These are phyloP conservation scores for Onygena corvina DNA, from an alignment of 2,329 filamentous ascomycete species.

Conservation along the genomic window DNA sequence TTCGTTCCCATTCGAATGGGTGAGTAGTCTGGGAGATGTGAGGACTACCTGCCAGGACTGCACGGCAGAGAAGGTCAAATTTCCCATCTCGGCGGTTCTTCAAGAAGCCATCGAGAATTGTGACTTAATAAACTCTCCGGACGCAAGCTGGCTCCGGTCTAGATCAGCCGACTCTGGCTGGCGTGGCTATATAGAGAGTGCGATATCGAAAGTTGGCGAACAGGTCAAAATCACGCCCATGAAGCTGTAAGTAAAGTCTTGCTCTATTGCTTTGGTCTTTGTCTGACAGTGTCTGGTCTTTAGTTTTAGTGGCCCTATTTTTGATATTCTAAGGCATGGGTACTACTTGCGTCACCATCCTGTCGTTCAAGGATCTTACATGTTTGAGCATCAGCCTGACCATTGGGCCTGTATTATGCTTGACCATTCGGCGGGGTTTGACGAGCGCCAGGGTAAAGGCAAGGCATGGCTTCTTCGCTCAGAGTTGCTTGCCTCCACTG, in stretches of 20 bases:
- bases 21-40: constrained; percentile 12
- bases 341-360: neutral
- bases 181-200: too few relatives aligned
- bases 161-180: too few relatives aligned
- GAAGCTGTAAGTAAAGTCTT: neutral
- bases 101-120: constrained; percentile 12
- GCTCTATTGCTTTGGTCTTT: neutral
- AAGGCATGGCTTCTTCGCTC: constrained; percentile 14
- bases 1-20: constrained; percentile 12
- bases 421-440: constrained; percentile 9
- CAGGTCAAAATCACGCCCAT: too few relatives aligned
- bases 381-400: constrained; percentile 7
- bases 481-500: constrained; percentile 12
- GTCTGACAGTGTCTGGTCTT: constrained; percentile 1
- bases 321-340: too few relatives aligned
- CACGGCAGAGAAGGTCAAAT: constrained; percentile 10
- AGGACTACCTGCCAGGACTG: constrained; percentile 10
- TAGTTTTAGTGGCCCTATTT: constrained; percentile 9
- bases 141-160: too few relatives aligned
- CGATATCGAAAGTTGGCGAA: too few relatives aligned
- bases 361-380: neutral
- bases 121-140: constrained; percentile 6
- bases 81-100: constrained; percentile 9
- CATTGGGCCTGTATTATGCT: constrained; percentile 11
- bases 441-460: neutral